These are phyloP conservation scores for Metschnikowia cerradonensis DNA, from an alignment of 805 yeast species.

Conservation along the genomic window DNA sequence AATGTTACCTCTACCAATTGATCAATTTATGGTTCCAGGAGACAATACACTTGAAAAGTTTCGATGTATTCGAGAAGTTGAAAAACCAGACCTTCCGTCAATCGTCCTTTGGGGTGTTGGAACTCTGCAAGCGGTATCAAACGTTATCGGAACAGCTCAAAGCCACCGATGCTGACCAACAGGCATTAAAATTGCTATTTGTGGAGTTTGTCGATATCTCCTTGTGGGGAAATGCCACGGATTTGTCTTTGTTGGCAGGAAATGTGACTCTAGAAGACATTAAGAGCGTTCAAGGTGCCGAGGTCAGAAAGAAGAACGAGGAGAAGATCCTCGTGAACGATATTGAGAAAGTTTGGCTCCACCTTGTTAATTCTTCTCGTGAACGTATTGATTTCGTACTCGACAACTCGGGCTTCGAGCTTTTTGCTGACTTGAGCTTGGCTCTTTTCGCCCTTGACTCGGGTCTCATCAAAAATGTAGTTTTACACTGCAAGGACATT, in stretches of 20 bases:
- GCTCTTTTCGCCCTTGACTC: conserved; percentile 52
- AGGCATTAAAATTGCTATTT: conserved; percentile 55
- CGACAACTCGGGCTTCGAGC: conserved; percentile 94
- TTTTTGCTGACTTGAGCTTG: conserved; percentile 73
- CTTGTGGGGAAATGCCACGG: conserved; percentile 98
- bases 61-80: conserved; percentile 69
- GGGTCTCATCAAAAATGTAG: conserved; percentile 58
- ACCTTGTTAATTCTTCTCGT: conserved; percentile 28
- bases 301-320: conserved; percentile 77
- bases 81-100: conserved; percentile 73
- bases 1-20: conserved; percentile 76
- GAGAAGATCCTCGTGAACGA: conserved; percentile 77
- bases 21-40: conserved; percentile 48
- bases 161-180: conserved; percentile 26
- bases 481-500: conserved; percentile 80
- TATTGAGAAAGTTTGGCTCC: conserved; percentile 61
- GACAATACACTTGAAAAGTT: conserved; percentile 24
- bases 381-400: conserved; percentile 75
- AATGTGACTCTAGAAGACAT: conserved; percentile 82
- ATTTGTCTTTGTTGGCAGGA: conserved; percentile 81
- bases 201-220: conserved; percentile 84
- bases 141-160: conserved; percentile 33
- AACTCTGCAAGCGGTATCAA: conserved; percentile 60
- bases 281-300: conserved; percentile 86
- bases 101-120: conserved; percentile 73